phyloP scores from a whole-genome alignment of 108 stramenopile species.

The Nitzschia inconspicua region DNA sequence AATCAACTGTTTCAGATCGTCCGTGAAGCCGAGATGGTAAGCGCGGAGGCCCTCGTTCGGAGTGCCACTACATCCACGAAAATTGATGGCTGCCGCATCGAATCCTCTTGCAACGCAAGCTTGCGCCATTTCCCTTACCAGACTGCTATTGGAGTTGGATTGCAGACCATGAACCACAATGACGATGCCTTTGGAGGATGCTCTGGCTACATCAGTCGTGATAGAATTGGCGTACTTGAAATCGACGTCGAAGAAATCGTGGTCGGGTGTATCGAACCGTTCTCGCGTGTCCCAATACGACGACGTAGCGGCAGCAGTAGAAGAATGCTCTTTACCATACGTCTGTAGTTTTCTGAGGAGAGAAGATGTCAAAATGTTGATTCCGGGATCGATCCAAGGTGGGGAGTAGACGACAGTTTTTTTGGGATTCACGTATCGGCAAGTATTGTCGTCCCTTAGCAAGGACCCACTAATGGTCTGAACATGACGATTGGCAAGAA shows the following conservation, averaged over 20 bases:
- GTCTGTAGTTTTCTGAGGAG: not conserved
- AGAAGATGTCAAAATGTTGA: not conserved
- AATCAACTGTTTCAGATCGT: slow-evolving; percentile 66
- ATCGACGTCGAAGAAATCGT: slow-evolving; percentile 75
- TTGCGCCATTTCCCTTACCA: slow-evolving; percentile 51
- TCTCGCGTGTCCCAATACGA: slow-evolving; percentile 37
- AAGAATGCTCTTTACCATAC: not conserved
- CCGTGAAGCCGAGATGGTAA: slow-evolving; percentile 91
- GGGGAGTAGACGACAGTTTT: too few species aligned
- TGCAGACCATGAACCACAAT: slow-evolving; percentile 72
- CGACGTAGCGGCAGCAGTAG: too few species aligned
- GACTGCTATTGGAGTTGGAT: slow-evolving; percentile 54
- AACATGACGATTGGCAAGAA: slow-evolving; percentile 42
- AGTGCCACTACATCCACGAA: slow-evolving; percentile 75
- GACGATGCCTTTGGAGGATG: slow-evolving; percentile 16
- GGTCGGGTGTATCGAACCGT: slow-evolving; percentile 37
- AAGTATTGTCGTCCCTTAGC: too few species aligned
- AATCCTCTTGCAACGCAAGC: slow-evolving; percentile 45
- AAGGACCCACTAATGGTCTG: slow-evolving; percentile 59
- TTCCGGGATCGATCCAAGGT: too few species aligned
- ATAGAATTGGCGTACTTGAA: slow-evolving; percentile 44
- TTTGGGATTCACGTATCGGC: too few species aligned
- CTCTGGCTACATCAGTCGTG: not conserved
- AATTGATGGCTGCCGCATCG: slow-evolving; percentile 75
- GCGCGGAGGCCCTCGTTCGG: slow-evolving; percentile 62